Evolutionary conservation across 208 protist species (phyloP), one percentile per base, ranked within the genome.

Genomic region (Wallacemonas rigidus): DNA sequence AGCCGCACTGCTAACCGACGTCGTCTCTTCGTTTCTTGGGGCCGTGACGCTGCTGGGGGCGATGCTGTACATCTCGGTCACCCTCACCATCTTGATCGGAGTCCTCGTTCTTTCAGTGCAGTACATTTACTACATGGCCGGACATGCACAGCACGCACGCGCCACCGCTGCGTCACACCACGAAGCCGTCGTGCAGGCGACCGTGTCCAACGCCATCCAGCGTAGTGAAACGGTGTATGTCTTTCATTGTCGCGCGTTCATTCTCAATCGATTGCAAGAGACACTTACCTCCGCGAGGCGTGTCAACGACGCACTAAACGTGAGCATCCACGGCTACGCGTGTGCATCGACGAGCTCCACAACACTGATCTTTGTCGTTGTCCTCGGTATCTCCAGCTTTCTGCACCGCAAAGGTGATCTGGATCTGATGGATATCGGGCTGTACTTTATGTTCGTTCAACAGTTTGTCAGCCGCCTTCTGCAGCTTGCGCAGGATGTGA

Each of bases 371-470:
- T 85, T 92, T 68, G 85, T 94, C 9, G 64, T 89, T 36, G 77
- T 91, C 14, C 77, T 94, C 3, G 85, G 83, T 0, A 67, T 90
- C 48, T 88, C 69, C 69, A 92, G 87, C 61, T 75, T 80, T 38
- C 81, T 77, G 17, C 79, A 87, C 70, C 78, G 78, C 57, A 73
- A 72, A 6, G 87, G 87, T 7, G 77, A 86, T 26, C 69, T 94
- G 8, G 73, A 69, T 38, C 73, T 92, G 61, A 76, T 77, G 15
- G 83, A 92, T 69, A 90, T 92, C 17, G 85, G 74, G 41, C 71
- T 93, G 64, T 95, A 89, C 72, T 93, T 91, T 69, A 72, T 92
- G 36, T 85, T 88, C 51, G 74, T 95, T 36, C 81, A 83, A 48
- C 74, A 81, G 44, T 85, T 94, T 43, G 80, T 94, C 56, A 80